phyloP scores from a whole-genome alignment of 257 asterid genomes.

The Jacaranda mimosifolia region DNA sequence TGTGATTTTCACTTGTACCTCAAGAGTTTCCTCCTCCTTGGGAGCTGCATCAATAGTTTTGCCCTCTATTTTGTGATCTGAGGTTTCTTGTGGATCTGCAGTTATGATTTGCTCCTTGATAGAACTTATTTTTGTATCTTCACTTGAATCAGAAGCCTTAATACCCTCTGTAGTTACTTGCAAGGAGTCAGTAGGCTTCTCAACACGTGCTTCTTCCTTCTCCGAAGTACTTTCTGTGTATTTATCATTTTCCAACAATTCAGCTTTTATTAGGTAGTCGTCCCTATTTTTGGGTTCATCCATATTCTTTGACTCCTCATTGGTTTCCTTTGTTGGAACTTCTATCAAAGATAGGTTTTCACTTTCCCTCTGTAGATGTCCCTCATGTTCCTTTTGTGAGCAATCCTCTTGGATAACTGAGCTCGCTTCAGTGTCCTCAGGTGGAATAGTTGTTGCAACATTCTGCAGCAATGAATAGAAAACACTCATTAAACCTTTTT shows the following conservation, averaged over 20 bases:
- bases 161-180: conserved; percentile 27
- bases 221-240: neutral
- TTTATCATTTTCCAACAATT: too few species aligned
- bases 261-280: too few species aligned
- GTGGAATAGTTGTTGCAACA: conserved; percentile 9
- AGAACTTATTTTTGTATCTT: conserved; percentile 28
- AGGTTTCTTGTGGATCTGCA: conserved; percentile 33
- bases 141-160: conserved; percentile 24
- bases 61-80: conserved; percentile 29
- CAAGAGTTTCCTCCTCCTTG: conserved; percentile 34
- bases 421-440: conserved; percentile 24
- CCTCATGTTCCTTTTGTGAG: conserved; percentile 23
- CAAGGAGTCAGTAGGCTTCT: conserved; percentile 28
- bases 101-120: conserved; percentile 32
- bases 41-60: conserved; percentile 28
- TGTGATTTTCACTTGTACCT: conserved; percentile 28
- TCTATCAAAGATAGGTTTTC: conserved; percentile 22
- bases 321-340: conserved; percentile 3
- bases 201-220: conserved; percentile 32
- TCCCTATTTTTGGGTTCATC: neutral
- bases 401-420: conserved; percentile 27
- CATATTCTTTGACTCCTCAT: conserved; percentile 14
- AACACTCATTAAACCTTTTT: neutral
- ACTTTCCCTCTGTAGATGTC: conserved; percentile 14
- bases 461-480: conserved; percentile 36